Base-by-base conservation (phyloP, 2,329 filamentous ascomycete genomes). In the Xylariaceae sp. region DNA sequence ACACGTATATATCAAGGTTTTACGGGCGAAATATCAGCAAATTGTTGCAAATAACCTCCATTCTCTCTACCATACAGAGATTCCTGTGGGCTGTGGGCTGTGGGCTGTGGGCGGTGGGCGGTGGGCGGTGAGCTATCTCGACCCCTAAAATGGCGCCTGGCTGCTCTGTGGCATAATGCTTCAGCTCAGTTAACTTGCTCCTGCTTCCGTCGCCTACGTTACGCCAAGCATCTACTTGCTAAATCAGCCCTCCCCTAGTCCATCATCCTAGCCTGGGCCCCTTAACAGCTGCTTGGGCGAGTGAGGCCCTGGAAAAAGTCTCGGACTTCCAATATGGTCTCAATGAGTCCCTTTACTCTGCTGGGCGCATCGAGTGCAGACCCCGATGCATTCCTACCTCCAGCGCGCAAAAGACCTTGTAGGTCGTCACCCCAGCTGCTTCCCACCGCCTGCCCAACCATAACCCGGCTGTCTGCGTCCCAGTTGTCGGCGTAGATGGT, bases 331-430 rank as follows among this genome's bases (percentile, higher is more conserved):
- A 50, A 40, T 12, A 65, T 47, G 4, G 48, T 58, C 31, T 50
- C 46, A 47, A 67, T 27, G 39, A 67, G 61, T 29, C 54, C 49
- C 29, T 42, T 52, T 11, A 62, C 51, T 61, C 64, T 37, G 67
- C 68, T 26, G 70, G 65, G 45, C 66, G 66, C 55, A 67, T 67
- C 26, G 70, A 65, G 45, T 67, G 66, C 55, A 67, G 67, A n/a
- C 69, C 68, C 52, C 69, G 49, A 30, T 58, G 55, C 29, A 7
- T 52, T 51, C 6, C 35, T 34, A 11, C 27, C 31, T 34, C 53
- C 57, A n/a, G 47, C 50, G 19, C 30, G 53, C 29, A 69, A 58
- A 42, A 70, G 57, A 47, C 57, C 37, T 49, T 62, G 42, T 37
- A 69, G 53, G 31, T 68, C 63, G 6, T 56, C 48, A 1, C 66